A percentile compares a stretch with the other conserved stretches of the same genome.
Conservation (phyloP, 2,329 filamentous ascomycete species). For the Penicillium sp. region DNA sequence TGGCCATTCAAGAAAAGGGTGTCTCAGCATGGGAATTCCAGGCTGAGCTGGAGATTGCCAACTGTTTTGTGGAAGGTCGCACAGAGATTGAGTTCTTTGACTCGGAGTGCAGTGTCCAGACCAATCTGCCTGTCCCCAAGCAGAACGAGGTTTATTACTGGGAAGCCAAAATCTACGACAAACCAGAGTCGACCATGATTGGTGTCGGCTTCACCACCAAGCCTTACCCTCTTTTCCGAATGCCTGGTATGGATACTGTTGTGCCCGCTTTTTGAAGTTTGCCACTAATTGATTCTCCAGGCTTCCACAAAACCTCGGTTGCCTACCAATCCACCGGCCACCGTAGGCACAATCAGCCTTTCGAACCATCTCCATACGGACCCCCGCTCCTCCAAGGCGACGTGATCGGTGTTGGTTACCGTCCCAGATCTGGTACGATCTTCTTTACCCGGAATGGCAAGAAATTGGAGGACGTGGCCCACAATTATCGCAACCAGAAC, state of each 20-base stretch:
- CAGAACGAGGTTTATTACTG: constrained; percentile 99
- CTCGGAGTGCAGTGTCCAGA: constrained; percentile 94
- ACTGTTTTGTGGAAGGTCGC: constrained; percentile 94
- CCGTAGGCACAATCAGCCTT: constrained; percentile 90
- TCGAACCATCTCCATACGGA: constrained; percentile 75
- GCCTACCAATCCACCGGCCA: constrained; percentile 87
- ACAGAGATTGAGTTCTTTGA: constrained; percentile 99
- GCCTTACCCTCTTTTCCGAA: constrained; percentile 88
- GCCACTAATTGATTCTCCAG: constrained; percentile 45
- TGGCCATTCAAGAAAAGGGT: constrained; percentile 98
- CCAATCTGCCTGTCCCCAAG: constrained; percentile 93
- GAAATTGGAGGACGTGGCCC: constrained; percentile 89
- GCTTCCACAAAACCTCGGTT: constrained; percentile 88
- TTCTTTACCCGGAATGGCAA: constrained; percentile 99
- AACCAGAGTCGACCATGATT: constrained; percentile 82
- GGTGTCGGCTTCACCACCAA: constrained; percentile 96
- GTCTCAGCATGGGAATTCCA: constrained; percentile 99
- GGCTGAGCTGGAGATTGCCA: constrained; percentile 96
- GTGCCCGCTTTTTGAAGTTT: too few species aligned
- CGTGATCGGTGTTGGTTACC: constrained; percentile 92
- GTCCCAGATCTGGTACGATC: constrained; percentile 87
- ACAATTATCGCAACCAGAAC: constrained; percentile 91
- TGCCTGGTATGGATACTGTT: constrained; percentile 69
- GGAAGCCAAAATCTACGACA: constrained; percentile 98
- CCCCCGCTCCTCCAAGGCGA: constrained; percentile 88